These are phyloP conservation scores for Fusarium oligoseptatum DNA, from an alignment of 2,329 filamentous ascomycete genomes.

Conservation along the genomic window DNA sequence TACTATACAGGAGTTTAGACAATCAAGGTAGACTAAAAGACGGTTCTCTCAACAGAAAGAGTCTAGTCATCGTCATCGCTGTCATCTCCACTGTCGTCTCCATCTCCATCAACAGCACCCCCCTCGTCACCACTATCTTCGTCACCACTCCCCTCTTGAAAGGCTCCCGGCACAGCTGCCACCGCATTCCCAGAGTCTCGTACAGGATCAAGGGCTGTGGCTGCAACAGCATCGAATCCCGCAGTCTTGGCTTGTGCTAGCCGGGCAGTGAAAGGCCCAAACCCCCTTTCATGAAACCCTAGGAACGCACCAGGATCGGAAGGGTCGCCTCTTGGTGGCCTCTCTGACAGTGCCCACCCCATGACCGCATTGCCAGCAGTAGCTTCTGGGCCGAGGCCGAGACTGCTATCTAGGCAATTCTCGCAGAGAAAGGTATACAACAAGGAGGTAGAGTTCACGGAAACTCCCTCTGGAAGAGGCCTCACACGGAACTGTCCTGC, in stretches of 20 bases:
- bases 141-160: background rate
- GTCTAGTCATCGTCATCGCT: background rate
- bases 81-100: background rate
- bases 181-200: slow-evolving; percentile 1
- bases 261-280: slow-evolving; percentile 45
- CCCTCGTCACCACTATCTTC: slow-evolving; percentile 9
- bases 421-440: background rate
- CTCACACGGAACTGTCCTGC: background rate
- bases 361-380: slow-evolving; percentile 47
- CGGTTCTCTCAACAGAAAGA: background rate
- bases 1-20: background rate
- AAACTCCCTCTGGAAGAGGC: background rate
- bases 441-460: background rate
- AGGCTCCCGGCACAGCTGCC: background rate
- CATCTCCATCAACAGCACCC: background rate
- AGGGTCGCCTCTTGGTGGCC: slow-evolving; percentile 38
- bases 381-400: slow-evolving; percentile 26
- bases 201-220: slow-evolving; percentile 8
- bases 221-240: slow-evolving; percentile 18
- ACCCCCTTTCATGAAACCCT: slow-evolving; percentile 50
- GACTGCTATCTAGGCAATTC: background rate
- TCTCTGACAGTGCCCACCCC: slow-evolving; percentile 53
- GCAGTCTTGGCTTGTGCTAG: slow-evolving; percentile 9
- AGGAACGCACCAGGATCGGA: slow-evolving; percentile 42
- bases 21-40: background rate